These are phyloP conservation scores for Colletotrichum navitas DNA, from an alignment of 2,329 filamentous ascomycete genomes.

Conservation along the genomic window DNA sequence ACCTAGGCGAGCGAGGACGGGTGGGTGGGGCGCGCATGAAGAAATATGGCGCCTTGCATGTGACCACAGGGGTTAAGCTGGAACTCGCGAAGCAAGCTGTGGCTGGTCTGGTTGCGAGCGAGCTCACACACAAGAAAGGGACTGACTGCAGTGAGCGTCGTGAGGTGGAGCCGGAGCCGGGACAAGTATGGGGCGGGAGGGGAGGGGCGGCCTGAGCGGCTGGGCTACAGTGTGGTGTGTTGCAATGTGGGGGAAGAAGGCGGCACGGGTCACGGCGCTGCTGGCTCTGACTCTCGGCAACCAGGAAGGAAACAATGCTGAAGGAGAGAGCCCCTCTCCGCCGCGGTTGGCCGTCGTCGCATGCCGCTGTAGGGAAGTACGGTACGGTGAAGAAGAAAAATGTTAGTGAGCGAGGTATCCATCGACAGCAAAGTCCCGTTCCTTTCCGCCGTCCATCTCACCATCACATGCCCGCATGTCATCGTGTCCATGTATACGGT, in stretches of 20 bases:
- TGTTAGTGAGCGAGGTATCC: slow-evolving; percentile 36
- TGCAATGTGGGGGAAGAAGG: slow-evolving; percentile 30
- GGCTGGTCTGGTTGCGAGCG: neutral
- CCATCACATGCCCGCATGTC: slow-evolving; percentile 17
- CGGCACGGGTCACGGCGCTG: slow-evolving; percentile 13
- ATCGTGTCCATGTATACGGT: neutral
- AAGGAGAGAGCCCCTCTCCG: slow-evolving; percentile 22
- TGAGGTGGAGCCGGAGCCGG: slow-evolving; percentile 22
- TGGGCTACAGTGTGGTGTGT: neutral
- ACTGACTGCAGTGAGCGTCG: slow-evolving; percentile 5
- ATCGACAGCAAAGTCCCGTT: slow-evolving; percentile 11
- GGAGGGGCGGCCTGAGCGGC: slow-evolving; percentile 34
- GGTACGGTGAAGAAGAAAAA: slow-evolving; percentile 1
- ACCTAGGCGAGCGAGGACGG: slow-evolving; percentile 6
- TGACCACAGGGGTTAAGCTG: slow-evolving; percentile 38
- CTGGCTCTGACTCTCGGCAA: slow-evolving; percentile 27
- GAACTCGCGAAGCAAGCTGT: slow-evolving; percentile 4
- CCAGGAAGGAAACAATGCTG: slow-evolving; percentile 29
- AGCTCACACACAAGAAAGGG: neutral
- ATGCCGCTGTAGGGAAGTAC: slow-evolving; percentile 3
- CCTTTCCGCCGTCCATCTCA: slow-evolving; percentile 34
- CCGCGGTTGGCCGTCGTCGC: slow-evolving; percentile 34
- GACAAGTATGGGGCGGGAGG: slow-evolving; percentile 16
- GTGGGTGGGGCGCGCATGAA: slow-evolving; percentile 23
- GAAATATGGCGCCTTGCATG: slow-evolving; percentile 40